Percentiles rank a stretch among this genome's conserved stretches.
Evolutionary conservation across 2,329 filamentous ascomycete species (phyloP).

Genomic region (Coniochaeta sp.): DNA sequence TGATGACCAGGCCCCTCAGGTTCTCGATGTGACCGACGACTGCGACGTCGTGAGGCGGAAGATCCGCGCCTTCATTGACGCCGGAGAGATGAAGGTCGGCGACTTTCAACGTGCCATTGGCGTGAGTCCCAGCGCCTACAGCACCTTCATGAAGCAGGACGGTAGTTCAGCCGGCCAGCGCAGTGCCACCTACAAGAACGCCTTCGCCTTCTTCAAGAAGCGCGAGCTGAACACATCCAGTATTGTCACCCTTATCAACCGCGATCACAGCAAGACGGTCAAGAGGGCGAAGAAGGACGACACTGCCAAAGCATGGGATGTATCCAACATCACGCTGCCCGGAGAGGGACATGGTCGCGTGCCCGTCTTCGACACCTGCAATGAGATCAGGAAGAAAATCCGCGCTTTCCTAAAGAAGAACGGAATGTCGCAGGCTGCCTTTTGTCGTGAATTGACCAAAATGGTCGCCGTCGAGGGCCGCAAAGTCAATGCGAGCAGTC

Average conservation of each 20-base stretch:
- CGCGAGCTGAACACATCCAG: slow-evolving; percentile 28
- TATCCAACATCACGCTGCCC: slow-evolving; percentile 27
- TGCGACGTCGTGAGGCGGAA: slow-evolving; percentile 5
- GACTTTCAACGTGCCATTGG: slow-evolving; percentile 39
- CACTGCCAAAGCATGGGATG: slow-evolving; percentile 7
- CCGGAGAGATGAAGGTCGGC: slow-evolving; percentile 40
- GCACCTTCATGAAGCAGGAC: slow-evolving; percentile 39
- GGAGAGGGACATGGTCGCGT: slow-evolving; percentile 36
- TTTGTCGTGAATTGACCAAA: background rate
- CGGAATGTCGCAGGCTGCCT: slow-evolving; percentile 35
- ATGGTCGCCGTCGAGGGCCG: background rate
- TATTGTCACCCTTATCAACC: background rate
- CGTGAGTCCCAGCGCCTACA: slow-evolving; percentile 28
- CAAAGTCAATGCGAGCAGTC: background rate
- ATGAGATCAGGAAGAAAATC: slow-evolving; percentile 50
- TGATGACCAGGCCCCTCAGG: slow-evolving; percentile 4
- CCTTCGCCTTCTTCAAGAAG: slow-evolving; percentile 39
- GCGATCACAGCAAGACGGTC: background rate
- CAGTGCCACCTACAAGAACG: slow-evolving; percentile 25
- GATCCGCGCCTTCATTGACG: slow-evolving; percentile 38
- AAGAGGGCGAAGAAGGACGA: background rate
- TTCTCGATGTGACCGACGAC: background rate
- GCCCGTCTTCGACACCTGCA: slow-evolving; percentile 47
- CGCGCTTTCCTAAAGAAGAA: slow-evolving; percentile 36
- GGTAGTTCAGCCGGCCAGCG: slow-evolving; percentile 27